Conservation (phyloP, 1,284 basidiomycete genomes). For the Lignosus rhinocerotis region DNA sequence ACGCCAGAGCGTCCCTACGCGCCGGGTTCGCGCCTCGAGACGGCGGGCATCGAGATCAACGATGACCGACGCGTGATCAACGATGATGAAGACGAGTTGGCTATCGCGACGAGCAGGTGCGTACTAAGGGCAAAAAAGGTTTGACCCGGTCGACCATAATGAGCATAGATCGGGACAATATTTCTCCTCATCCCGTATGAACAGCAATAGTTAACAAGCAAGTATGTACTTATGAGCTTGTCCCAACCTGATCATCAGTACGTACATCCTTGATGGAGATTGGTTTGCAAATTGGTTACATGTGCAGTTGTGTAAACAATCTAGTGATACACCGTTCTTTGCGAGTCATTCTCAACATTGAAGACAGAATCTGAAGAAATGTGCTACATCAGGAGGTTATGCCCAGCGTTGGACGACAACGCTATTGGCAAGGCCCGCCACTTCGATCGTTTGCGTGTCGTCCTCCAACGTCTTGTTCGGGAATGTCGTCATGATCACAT, state of each 20-base stretch:
- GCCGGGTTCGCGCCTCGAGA: neutral
- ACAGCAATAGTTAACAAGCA: too few relatives aligned
- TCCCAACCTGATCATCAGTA: too few relatives aligned
- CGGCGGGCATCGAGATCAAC: neutral
- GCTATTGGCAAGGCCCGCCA: slow-evolving; percentile 76
- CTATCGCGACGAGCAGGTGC: neutral
- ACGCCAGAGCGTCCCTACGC: neutral
- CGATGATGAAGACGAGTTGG: neutral
- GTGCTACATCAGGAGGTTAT: slow-evolving; percentile 27
- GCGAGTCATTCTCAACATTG: neutral
- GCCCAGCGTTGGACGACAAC: slow-evolving; percentile 87
- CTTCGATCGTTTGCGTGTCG: slow-evolving; percentile 67
- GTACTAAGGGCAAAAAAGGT: neutral
- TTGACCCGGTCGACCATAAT: neutral
- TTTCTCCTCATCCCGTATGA: too few relatives aligned
- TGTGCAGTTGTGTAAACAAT: neutral
- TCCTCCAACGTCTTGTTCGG: slow-evolving; percentile 78
- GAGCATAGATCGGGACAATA: neutral
- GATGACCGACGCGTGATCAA: neutral
- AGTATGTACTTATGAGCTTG: too few relatives aligned
- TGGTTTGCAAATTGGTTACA: too few relatives aligned
- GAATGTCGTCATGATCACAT: slow-evolving; percentile 85
- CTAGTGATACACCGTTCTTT: slow-evolving; percentile 10
- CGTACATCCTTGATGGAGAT: too few relatives aligned
- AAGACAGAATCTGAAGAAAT: neutral